Conservation (phyloP, 306 rosid genomes). For the Leucaena leucocephala region DNA sequence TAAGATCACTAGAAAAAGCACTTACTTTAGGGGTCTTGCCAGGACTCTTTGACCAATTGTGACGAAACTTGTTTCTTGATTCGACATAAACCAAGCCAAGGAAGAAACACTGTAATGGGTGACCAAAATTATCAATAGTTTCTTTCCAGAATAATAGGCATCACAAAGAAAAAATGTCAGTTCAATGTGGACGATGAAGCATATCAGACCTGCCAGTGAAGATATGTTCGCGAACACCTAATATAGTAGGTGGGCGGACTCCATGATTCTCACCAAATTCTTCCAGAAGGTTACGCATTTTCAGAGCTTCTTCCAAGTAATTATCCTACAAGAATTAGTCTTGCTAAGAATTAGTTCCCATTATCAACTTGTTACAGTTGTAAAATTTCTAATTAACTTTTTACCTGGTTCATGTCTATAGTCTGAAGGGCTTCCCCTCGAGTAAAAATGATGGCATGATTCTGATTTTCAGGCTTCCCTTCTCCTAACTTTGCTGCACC, state of each 20-base stretch:
- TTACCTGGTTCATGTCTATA: slow-evolving; percentile 97
- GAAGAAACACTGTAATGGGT: slow-evolving; percentile 84
- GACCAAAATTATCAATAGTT: slow-evolving; percentile 18
- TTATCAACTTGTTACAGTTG: slow-evolving; percentile 29
- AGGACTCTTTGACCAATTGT: slow-evolving; percentile 97
- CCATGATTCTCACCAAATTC: slow-evolving; percentile 95
- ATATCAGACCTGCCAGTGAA: slow-evolving; percentile 85
- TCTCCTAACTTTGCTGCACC: slow-evolving; percentile 91
- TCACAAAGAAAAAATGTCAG: slow-evolving; percentile 11
- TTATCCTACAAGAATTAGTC: slow-evolving; percentile 65
- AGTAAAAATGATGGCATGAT: slow-evolving; percentile 90
- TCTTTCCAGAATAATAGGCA: not conserved
- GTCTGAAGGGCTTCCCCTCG: slow-evolving; percentile 98
- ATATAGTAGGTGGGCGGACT: slow-evolving; percentile 81
- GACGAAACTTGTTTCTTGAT: slow-evolving; percentile 97
- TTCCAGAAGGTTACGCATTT: slow-evolving; percentile 98
- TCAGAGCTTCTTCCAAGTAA: slow-evolving; percentile 95
- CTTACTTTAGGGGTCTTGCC: slow-evolving; percentile 94
- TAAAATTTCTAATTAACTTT: slow-evolving; percentile 31
- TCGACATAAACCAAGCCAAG: slow-evolving; percentile 99
- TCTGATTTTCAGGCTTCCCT: slow-evolving; percentile 99
- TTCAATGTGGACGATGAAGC: slow-evolving; percentile 29
- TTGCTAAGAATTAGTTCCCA: slow-evolving; percentile 36
- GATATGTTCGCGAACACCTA: slow-evolving; percentile 97
- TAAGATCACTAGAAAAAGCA: slow-evolving; percentile 32